Evolutionary conservation across 768 basidiomycete species (phyloP), one percentile per base, ranked within the genome.

Genomic region (Lentinula guzmanii): DNA sequence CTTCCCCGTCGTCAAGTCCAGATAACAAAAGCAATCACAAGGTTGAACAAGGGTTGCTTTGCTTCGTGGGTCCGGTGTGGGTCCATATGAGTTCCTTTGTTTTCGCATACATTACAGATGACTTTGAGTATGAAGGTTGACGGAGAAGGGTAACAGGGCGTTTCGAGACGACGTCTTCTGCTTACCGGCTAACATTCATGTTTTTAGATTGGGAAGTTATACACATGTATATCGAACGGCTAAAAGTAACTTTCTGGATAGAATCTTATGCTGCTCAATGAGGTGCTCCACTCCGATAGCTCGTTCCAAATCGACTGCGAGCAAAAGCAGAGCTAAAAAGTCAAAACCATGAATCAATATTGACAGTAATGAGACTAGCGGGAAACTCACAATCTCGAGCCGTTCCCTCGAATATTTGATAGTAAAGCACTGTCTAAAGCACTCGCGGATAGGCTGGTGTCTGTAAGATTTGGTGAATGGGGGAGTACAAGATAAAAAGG

Each of bases 361-460:
- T 16, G 39, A 39, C 4, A 5, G n/a, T 24, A 43, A 24, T 48
- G 46, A 24, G 21, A 48, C 37, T 13, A 39, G 13, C 7, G 7
- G 37, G 37, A 39, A 7, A 21, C 56, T 33, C 18, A 58, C 56
- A 58, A 43, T 46, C 42, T 43, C 41, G 91, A 91, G 3, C 85
- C 81, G 43, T 79, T 80, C 15, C 81, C 82, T 16, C 83, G 82
- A 61, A 87, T 84, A 69, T 92, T 91, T 3, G 90, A 93, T 73
- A 88, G 76, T 51, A 91, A 71, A 0, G 90, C 90, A 65, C 91
- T 93, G 69, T 91, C 91, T 63, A 94, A 70, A 4, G 87, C 91
- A 43, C 91, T 92, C 6, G 84, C 84, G 16, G 90, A 91, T 42
- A 93, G 71, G 69, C 89, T 90, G 10, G 84, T 81, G 65, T 91